Percentiles rank a stretch among this genome's conserved stretches.
phyloP scores from a whole-genome alignment of 2,329 filamentous ascomycete species.

The Fusarium sp. region DNA sequence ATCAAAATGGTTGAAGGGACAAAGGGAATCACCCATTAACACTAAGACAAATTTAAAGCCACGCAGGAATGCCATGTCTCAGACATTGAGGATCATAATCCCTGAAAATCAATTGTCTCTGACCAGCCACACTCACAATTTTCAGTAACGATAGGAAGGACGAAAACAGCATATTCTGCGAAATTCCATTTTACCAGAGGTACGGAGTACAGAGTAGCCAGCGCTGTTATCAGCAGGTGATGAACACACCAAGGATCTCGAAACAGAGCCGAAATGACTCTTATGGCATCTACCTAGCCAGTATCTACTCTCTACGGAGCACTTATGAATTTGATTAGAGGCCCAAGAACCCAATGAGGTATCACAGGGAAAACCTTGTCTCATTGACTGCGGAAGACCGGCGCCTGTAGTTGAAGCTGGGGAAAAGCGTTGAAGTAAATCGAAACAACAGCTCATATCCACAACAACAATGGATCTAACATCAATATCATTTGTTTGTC shows the following conservation, averaged over 20 bases:
- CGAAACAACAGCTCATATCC: constrained; percentile 6
- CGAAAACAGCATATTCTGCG: not conserved
- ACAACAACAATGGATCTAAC: not conserved
- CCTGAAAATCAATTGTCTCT: not conserved
- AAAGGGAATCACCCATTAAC: not conserved
- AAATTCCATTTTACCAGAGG: not conserved
- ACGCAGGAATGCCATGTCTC: constrained; percentile 8
- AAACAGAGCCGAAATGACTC: constrained; percentile 33
- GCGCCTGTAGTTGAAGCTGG: constrained; percentile 13
- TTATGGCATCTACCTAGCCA: not conserved
- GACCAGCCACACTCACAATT: constrained; percentile 1
- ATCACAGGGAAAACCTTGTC: constrained; percentile 3
- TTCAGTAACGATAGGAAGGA: not conserved
- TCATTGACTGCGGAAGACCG: constrained; percentile 24
- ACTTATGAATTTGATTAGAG: not conserved
- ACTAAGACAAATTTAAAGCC: constrained; percentile 6
- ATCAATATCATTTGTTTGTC: not conserved
- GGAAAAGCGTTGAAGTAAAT: not conserved
- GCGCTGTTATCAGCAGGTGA: not conserved
- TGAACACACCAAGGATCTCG: not conserved
- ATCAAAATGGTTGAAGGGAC: not conserved
- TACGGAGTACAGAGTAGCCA: not conserved
- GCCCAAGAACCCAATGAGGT: not conserved
- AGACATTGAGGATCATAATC: not conserved
- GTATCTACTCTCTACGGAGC: not conserved